Percentiles rank a stretch among this genome's conserved stretches.
phyloP scores from a whole-genome alignment of 352 stramenopile genomes.

The Globisporangium paroecandrum region DNA sequence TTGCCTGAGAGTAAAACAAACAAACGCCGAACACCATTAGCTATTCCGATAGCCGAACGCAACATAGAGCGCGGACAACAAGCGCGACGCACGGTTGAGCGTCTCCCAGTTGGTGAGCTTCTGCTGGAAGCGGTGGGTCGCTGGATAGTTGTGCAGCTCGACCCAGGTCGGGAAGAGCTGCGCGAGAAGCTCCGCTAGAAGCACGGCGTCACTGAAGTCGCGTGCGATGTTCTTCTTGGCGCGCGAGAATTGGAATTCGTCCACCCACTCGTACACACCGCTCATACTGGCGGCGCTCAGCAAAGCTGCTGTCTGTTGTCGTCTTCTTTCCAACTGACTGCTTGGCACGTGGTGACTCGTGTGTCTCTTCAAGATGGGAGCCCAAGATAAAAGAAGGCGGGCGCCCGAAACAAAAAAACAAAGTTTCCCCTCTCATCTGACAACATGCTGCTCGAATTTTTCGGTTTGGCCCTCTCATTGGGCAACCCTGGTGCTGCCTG shows the following conservation, averaged over 20 bases:
- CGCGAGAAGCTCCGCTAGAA: slow-evolving; percentile 47
- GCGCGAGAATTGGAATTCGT: slow-evolving; percentile 44
- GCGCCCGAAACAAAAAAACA: not conserved
- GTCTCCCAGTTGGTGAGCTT: slow-evolving; percentile 58
- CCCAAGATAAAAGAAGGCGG: not conserved
- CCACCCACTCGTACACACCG: slow-evolving; percentile 37
- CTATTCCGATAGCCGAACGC: not conserved
- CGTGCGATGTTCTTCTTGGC: slow-evolving; percentile 29
- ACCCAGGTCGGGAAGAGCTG: slow-evolving; percentile 46
- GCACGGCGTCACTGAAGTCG: slow-evolving; percentile 54
- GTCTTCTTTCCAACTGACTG: not conserved
- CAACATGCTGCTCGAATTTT: not conserved
- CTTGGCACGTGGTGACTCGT: not conserved
- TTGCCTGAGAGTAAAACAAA: slow-evolving; percentile 25
- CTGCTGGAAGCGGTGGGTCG: slow-evolving; percentile 37
- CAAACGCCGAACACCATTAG: not conserved
- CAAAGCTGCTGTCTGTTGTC: not conserved
- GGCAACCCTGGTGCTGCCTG: not conserved
- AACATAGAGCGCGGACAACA: too few species aligned
- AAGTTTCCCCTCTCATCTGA: slow-evolving; percentile 3
- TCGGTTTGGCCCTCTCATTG: not conserved
- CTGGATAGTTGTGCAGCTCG: slow-evolving; percentile 46
- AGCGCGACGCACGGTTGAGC: slow-evolving; percentile 34
- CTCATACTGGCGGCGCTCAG: slow-evolving; percentile 16
- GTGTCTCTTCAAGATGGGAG: slow-evolving; percentile 5